Percentiles rank a stretch among this genome's conserved stretches.
phyloP scores from a whole-genome alignment of 1,139 yeast genomes.

The Scheffersomyces titani region DNA sequence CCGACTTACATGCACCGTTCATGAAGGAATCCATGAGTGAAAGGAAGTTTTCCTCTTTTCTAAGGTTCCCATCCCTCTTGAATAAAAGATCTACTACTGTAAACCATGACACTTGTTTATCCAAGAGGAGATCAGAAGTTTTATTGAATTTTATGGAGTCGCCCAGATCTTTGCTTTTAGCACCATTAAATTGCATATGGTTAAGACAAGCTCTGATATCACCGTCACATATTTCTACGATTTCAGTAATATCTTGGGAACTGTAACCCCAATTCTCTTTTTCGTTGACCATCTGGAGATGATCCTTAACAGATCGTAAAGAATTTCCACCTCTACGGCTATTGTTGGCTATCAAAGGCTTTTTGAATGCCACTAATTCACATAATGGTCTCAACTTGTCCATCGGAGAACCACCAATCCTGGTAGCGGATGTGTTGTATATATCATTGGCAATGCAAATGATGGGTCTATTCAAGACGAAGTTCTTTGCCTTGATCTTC shows the following conservation, averaged over 20 bases:
- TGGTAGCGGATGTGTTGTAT: conserved; percentile 50
- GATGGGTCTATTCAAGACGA: conserved; percentile 72
- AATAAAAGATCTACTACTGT: conserved; percentile 56
- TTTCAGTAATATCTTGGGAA: conserved; percentile 41
- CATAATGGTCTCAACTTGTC: conserved; percentile 73
- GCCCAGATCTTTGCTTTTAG: conserved; percentile 12
- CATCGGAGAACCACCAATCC: conserved; percentile 43
- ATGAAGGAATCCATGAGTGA: conserved; percentile 35
- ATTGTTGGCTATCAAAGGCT: conserved; percentile 50
- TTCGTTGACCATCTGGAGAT: conserved; percentile 32
- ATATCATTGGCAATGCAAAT: conserved; percentile 91
- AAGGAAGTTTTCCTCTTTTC: conserved; percentile 50
- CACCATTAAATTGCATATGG: conserved; percentile 69
- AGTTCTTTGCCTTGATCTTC: conserved; percentile 29
- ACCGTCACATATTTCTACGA: conserved; percentile 74
- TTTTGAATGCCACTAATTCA: conserved; percentile 68
- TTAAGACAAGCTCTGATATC: conserved; percentile 88
- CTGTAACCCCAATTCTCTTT: conserved; percentile 35
- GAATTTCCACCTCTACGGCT: conserved; percentile 37
- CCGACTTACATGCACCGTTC: conserved; percentile 41
- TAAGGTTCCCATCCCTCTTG: conserved; percentile 47
- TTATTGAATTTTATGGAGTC: conserved; percentile 42
- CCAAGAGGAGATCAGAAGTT: conserved; percentile 10
- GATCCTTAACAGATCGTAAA: conserved; percentile 41
- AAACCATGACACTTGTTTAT: conserved; percentile 57